These are phyloP conservation scores for Podospora didyma DNA, from an alignment of 495 filamentous ascomycete species.

Conservation along the genomic window DNA sequence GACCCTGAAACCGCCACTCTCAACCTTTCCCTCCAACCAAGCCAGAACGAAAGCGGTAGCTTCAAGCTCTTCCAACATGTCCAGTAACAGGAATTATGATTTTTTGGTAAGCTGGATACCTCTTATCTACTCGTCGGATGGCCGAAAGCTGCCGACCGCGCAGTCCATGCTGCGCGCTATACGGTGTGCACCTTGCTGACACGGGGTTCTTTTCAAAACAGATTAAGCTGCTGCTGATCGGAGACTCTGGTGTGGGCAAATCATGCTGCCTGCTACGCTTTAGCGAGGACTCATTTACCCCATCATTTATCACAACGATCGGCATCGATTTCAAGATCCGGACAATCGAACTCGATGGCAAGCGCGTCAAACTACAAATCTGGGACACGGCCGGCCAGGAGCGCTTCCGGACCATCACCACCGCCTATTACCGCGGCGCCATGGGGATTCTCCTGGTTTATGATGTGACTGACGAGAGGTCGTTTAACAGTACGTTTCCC, in stretches of 20 bases:
- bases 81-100: slow-evolving; percentile 95
- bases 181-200: neutral
- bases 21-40: neutral
- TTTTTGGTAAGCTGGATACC: slow-evolving; percentile 68
- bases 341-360: slow-evolving; percentile 96
- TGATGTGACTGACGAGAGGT: slow-evolving; percentile 95
- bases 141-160: too few species aligned
- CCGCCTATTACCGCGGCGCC: slow-evolving; percentile 95
- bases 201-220: slow-evolving; percentile 29
- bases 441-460: slow-evolving; percentile 99
- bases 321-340: slow-evolving; percentile 99
- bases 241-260: slow-evolving; percentile 96
- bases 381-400: slow-evolving; percentile 99
- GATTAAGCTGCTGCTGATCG: slow-evolving; percentile 99
- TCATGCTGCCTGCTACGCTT: slow-evolving; percentile 98
- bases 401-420: slow-evolving; percentile 97
- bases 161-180: neutral
- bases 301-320: slow-evolving; percentile 98
- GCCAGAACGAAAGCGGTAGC: neutral
- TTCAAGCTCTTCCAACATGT: slow-evolving; percentile 55
- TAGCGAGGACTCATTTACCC: slow-evolving; percentile 98
- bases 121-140: neutral
- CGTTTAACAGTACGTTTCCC: slow-evolving; percentile 83
- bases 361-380: slow-evolving; percentile 97
- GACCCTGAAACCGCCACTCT: neutral